Percentiles rank a stretch among this genome's conserved stretches.
Evolutionary conservation across 1,139 yeast species (phyloP).

Genomic region (Pichiaceae sp.): DNA sequence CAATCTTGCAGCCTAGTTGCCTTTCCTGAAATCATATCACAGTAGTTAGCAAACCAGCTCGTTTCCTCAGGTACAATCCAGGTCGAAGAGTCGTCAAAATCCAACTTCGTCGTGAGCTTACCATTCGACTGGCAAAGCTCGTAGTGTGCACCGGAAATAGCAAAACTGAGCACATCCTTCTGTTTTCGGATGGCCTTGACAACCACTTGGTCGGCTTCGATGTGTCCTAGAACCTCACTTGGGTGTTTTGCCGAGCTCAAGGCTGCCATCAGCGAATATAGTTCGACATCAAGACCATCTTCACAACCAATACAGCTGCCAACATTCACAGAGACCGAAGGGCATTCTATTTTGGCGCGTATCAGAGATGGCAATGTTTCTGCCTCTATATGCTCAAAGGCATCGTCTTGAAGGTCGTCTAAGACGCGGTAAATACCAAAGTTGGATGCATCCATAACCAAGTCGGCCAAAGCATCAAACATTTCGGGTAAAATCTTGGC

Average conservation of each 20-base stretch:
- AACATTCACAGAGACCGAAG: constrained; percentile 15
- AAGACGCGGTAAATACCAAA: constrained; percentile 36
- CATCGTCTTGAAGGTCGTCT: constrained; percentile 60
- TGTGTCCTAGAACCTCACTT: not conserved
- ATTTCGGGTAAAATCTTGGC: constrained; percentile 30
- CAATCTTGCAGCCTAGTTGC: not conserved
- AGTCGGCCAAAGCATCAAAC: constrained; percentile 26
- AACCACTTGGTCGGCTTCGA: not conserved
- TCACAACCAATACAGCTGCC: too few relatives aligned
- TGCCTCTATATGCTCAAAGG: constrained; percentile 33
- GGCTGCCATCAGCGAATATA: not conserved
- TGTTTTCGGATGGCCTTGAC: not conserved
- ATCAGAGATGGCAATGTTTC: constrained; percentile 5
- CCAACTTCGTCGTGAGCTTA: not conserved
- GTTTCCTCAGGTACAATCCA: constrained; percentile 23
- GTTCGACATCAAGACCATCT: not conserved
- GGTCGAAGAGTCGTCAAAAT: constrained; percentile 5
- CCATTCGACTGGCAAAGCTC: not conserved
- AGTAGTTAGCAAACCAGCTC: constrained; percentile 3
- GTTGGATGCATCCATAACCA: constrained; percentile 27
- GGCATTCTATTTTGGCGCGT: constrained; percentile 36
- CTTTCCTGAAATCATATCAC: not conserved
- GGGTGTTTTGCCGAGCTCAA: not conserved
- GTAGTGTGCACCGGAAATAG: not conserved
- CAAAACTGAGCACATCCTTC: not conserved